phyloP scores from a whole-genome alignment of 1,139 yeast genomes.

The Yamadazyma blattariae region DNA sequence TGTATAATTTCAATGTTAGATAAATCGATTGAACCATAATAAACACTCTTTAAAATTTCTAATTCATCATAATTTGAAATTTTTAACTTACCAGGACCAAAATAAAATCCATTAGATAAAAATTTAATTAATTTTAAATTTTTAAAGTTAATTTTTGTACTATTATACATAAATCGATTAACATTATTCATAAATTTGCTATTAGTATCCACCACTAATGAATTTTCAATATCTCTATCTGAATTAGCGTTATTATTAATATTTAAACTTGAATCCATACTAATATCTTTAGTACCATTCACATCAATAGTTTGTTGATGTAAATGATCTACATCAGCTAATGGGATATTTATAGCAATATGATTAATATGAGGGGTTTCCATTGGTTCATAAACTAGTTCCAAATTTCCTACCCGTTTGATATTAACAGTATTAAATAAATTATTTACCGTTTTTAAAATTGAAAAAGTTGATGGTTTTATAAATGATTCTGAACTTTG shows the following conservation, averaged over 20 bases:
- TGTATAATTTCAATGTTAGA: too few relatives aligned
- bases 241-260: too few relatives aligned
- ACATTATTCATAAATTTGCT: conserved; percentile 3
- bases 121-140: conserved; percentile 20
- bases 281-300: too few relatives aligned
- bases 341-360: conserved; percentile 4
- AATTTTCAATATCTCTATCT: background rate
- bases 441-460: background rate
- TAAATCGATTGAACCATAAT: too few relatives aligned
- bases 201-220: background rate
- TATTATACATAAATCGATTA: conserved; percentile 16
- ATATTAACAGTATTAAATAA: background rate
- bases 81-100: conserved; percentile 12
- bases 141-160: conserved; percentile 21
- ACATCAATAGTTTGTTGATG: background rate
- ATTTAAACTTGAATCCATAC: too few relatives aligned
- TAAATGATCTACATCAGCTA: background rate
- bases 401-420: conserved; percentile 4
- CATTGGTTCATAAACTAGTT: conserved; percentile 4
- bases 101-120: conserved; percentile 16
- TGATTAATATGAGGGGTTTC: conserved; percentile 1
- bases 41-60: too few relatives aligned
- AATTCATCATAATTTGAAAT: conserved; percentile 5
- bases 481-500: background rate
- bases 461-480: background rate